Evolutionary conservation across 106 monocot genomes (phyloP), one percentile per base, ranked within the genome.

Genomic region (Agapanthus africanus): DNA sequence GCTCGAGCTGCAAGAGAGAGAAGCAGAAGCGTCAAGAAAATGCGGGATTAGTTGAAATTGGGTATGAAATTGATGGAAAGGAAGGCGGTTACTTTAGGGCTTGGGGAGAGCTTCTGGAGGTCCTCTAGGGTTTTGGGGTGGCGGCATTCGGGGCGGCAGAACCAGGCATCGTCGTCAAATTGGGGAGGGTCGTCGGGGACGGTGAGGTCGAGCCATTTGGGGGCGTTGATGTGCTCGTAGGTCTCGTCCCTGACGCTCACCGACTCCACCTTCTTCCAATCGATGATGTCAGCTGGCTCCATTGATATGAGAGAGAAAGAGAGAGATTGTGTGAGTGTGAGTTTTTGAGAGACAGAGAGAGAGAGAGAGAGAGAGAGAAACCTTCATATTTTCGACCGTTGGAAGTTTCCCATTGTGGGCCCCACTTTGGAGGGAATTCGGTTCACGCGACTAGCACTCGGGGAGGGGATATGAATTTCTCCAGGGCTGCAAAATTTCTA

Each of bases 101-200:
- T 79, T 0, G 82, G 77, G 3, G 74, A 67, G 60, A 19, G 34
- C 40, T 63, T 37, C 26, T 52, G 71, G 76, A 89, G 92, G 59
- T 91, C 95, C 37, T 97, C 86, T 3, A 23, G 66, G 11, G 74
- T 84, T 79, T 77, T 89, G 0, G 92, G 88, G 41, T 97, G 95
- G 51, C 78, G 67, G 82, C 95, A 97, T 71, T 97, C 94, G 11
- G 95, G 78, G 63, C 91, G 95, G 74, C 95, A 95, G 78, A 95
- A 95, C 91, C 88, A 95, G 60, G 86, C 74, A 31, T 80, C 95
- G 78, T 88, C 91, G 61, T 79, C 81, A 63, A 65, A 70, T 6
- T 40, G 7, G 70, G 57, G 14, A 40, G 65, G 40, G 65, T 80
- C 52, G n/a, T n/a, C n/a, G 70, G 79, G 84, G 21, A 49, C 32